phyloP scores from a whole-genome alignment of 306 rosid genomes.

The Senna tora region DNA sequence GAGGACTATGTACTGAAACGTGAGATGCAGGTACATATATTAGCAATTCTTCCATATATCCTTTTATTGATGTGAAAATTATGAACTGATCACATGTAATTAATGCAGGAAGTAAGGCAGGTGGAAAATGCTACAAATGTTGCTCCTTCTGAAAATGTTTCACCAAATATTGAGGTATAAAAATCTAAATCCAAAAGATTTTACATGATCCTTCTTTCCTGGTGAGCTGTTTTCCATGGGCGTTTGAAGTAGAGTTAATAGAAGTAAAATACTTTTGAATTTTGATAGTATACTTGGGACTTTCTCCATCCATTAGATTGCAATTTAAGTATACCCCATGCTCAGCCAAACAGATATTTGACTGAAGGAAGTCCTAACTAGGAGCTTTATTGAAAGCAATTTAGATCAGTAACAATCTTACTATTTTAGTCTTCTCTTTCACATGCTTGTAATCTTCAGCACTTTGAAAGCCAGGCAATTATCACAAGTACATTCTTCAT shows the following conservation, averaged over 20 bases:
- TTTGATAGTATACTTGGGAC: not conserved
- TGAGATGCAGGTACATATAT: slow-evolving; percentile 53
- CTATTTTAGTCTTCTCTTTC: slow-evolving; percentile 13
- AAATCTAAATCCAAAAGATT: slow-evolving; percentile 13
- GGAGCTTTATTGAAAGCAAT: not conserved
- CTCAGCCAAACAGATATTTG: not conserved
- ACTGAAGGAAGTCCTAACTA: not conserved
- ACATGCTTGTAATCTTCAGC: slow-evolving; percentile 24
- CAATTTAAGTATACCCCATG: slow-evolving; percentile 5
- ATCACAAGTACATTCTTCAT: slow-evolving; percentile 1
- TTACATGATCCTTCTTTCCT: slow-evolving; percentile 5
- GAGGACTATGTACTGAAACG: slow-evolving; percentile 67
- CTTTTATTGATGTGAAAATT: slow-evolving; percentile 15
- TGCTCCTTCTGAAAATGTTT: slow-evolving; percentile 52
- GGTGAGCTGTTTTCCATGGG: slow-evolving; percentile 12
- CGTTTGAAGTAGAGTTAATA: slow-evolving; percentile 9
- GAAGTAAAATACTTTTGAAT: not conserved
- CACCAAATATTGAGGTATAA: slow-evolving; percentile 58
- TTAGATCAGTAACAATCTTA: slow-evolving; percentile 9
- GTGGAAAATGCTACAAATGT: slow-evolving; percentile 58
- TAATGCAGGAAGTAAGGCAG: slow-evolving; percentile 67
- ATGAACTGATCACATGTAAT: slow-evolving; percentile 35
- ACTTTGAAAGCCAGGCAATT: not conserved
- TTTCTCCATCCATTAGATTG: slow-evolving; percentile 4
- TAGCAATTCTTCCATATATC: slow-evolving; percentile 11